These are phyloP conservation scores for Protea cynaroides DNA, from an alignment of 164 flowering plant genomes.

Conservation along the genomic window DNA sequence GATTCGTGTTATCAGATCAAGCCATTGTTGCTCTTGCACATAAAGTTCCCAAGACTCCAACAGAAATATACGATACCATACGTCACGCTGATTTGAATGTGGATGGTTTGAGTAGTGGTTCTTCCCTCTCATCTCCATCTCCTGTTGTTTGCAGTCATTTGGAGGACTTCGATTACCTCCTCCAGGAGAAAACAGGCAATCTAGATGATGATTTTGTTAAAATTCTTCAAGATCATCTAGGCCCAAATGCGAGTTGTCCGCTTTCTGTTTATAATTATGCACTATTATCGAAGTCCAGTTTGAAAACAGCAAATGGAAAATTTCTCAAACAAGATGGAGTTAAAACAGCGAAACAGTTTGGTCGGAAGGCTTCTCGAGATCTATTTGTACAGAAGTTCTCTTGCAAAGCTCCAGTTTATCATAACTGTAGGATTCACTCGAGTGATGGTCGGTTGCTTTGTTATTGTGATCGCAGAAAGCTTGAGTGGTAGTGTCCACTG, in stretches of 20 bases:
- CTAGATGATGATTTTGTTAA: conserved; percentile 31
- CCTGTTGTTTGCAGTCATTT: conserved; percentile 65
- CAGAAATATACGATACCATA: conserved; percentile 41
- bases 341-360: conserved; percentile 38
- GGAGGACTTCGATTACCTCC: conserved; percentile 40
- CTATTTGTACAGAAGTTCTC: conserved; percentile 90
- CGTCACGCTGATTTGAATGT: conserved; percentile 45
- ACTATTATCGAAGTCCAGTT: conserved; percentile 41
- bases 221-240: conserved; percentile 50
- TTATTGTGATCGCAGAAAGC: conserved; percentile 91
- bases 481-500: conserved; percentile 68
- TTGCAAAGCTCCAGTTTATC: conserved; percentile 97
- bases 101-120: conserved; percentile 28
- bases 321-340: conserved; percentile 41
- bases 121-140: conserved; percentile 50
- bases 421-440: conserved; percentile 93
- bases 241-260: conserved; percentile 61
- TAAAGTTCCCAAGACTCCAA: conserved; percentile 37
- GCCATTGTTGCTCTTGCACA: conserved; percentile 67
- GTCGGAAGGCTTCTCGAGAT: conserved; percentile 64
- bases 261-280: conserved; percentile 63
- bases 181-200: conserved; percentile 27
- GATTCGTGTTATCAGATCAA: conserved; percentile 82
- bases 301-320: conserved; percentile 27
- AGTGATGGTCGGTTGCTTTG: conserved; percentile 91